Evolutionary conservation across 23 red algal species (phyloP), one percentile per base, ranked within the genome.

Genomic region (Gracilaria gracilis): DNA sequence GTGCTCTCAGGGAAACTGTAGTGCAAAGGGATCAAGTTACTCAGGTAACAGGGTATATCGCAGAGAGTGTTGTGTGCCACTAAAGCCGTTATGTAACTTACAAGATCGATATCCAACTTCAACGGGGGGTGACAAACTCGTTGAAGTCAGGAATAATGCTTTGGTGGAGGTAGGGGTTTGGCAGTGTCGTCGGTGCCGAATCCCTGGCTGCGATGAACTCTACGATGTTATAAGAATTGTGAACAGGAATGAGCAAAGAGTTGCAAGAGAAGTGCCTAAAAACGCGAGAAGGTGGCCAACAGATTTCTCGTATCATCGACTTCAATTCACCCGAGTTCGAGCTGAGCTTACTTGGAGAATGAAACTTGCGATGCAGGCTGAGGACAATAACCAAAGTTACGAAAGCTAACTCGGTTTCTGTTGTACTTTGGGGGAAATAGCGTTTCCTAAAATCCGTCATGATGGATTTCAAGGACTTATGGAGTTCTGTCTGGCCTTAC

Each of bases 381-480:
- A 77, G 46, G 28, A 17, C 20, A 21, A 77, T 19, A 42, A n/a
- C 3, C 25, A 46, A 0, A 51, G 27, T 31, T 77, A 31, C 27
- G 46, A 1, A 7, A 34, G 27, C 32, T 77, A 77, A 33, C 46
- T 77, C 8, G 42, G 72, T 31, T n/a, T 77, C 16, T 42, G 50
- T 8, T 77, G 72, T 20, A 16, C 23, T 17, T 20, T 7, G 0
- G 72, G 42, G 1, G 72, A 42, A 14, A 50, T 77, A 15, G 46
- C 72, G 27, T 49, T 51, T 28, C 72, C 72, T 42, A 77, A 37
- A 50, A 25, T 77, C 39, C n/a, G 50, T 5, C 21, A 77, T 13
- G 27, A 77, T 31, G 72, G 72, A 77, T 77, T 77, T 77, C 20
- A 77, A 51, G 72, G 40, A 49, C 25, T 49, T 5, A 42, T 35